Base-by-base conservation (phyloP, 2,329 filamentous ascomycete genomes). In the Sporothrix dimorphospora region DNA sequence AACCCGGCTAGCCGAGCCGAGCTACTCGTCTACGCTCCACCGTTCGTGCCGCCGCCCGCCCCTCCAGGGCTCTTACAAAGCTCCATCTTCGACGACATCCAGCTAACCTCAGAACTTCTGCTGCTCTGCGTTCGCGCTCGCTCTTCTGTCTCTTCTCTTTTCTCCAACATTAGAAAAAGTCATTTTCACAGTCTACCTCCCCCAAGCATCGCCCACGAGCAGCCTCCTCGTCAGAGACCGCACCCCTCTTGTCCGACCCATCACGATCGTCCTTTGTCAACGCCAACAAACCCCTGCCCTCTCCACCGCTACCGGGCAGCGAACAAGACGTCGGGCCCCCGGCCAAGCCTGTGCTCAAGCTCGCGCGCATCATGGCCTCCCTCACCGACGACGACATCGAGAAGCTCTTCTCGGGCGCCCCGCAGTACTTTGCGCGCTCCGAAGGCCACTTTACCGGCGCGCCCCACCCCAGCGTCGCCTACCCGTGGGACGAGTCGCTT, bases 351-450 rank as follows among this genome's bases (percentile, higher is more conserved):
- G 79, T 85, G 72, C 79, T 89, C 73, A 87, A 84, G 77, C 80
- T 89, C 51, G 82, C 85, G 73, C 84, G 85, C 78, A 90, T 88
- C 81, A 90, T 90, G 85, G 83, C 87, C 59, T 85, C 85, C 66
- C 82, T 91, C 72, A 85, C 81, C 76, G 85, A 88, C 61, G 82
- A 84, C 53, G 89, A 92, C 75, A 82, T 93, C 69, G 88, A 90
- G 81, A 88, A 89, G 79, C 85, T 93, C 77, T 93, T 93, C 83
- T 91, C 90, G 34, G 91, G 91, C n/a, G 91, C 91, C 57, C 91
- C 91, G 74, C 90, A 92, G 78, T 93, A 91, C 82, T 90, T 89
- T 79, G 86, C 88, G 75, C 85, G 87, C 69, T 86, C 85, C 72
- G 86, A 89, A 76, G 86, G 87, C 51, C 87, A 89, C 79, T 87